Conservation (phyloP, 495 filamentous ascomycete species). For the Penicillium atrosanguineum region DNA sequence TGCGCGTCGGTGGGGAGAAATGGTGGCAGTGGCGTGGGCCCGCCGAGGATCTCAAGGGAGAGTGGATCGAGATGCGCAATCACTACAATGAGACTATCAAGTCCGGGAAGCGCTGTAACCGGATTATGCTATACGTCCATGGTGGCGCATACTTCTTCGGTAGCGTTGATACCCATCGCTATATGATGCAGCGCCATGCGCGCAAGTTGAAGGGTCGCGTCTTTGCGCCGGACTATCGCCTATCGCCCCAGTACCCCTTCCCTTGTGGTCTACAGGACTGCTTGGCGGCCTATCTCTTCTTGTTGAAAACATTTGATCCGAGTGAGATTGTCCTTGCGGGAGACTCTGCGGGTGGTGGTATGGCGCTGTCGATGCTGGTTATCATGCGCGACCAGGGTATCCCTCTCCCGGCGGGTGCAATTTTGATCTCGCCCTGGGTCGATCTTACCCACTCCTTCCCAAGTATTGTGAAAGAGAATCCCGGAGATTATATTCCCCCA, state of each 20-base stretch:
- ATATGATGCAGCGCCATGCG: slow-evolving; percentile 93
- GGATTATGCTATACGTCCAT: slow-evolving; percentile 91
- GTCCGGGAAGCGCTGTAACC: slow-evolving; percentile 53
- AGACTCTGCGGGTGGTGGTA: slow-evolving; percentile 87
- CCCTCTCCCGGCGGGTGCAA: slow-evolving; percentile 81
- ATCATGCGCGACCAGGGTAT: slow-evolving; percentile 76
- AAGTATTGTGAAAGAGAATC: slow-evolving; percentile 70
- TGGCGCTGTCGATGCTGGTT: slow-evolving; percentile 79
- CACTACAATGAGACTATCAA: slow-evolving; percentile 72
- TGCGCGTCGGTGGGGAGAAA: slow-evolving; percentile 70
- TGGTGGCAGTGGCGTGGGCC: slow-evolving; percentile 94
- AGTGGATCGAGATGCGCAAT: slow-evolving; percentile 93
- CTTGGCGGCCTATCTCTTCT: slow-evolving; percentile 78
- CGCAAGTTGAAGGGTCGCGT: slow-evolving; percentile 87
- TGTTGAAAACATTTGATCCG: slow-evolving; percentile 70
- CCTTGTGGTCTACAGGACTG: slow-evolving; percentile 89
- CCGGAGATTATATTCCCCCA: slow-evolving; percentile 80
- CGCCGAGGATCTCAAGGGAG: slow-evolving; percentile 63
- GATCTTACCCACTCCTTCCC: slow-evolving; percentile 94
- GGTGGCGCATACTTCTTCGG: slow-evolving; percentile 86
- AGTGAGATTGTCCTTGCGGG: slow-evolving; percentile 80
- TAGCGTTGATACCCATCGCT: slow-evolving; percentile 90
- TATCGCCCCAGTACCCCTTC: slow-evolving; percentile 93
- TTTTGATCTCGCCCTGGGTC: slow-evolving; percentile 90
- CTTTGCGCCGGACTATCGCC: slow-evolving; percentile 81